Evolutionary conservation across 371 early-diverging fungal genomes (phyloP), one percentile per base, ranked within the genome.

Genomic region (Dinochytrium kinnereticum): DNA sequence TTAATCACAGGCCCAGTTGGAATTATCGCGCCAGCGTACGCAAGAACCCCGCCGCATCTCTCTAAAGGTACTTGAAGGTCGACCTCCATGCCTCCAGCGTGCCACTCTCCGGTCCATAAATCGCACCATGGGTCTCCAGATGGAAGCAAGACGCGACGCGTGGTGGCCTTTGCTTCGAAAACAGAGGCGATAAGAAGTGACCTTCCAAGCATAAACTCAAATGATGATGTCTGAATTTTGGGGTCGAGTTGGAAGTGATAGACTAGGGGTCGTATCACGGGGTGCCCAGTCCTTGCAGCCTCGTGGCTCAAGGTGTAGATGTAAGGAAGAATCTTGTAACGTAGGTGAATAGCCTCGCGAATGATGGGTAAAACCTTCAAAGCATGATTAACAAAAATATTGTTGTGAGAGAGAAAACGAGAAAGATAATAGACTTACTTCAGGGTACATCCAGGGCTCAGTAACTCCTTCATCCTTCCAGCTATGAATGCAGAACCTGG

Each of bases 401-500:
- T n/a, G n/a, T n/a, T n/a, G n/a, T 70, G 51, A 24, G 31, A 24
- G 3, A 64, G 64, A 33, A 17, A 31, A 53, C 38, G 5, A 28
- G n/a, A 30, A 7, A 70, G 34, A 64, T 33, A 13, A 24, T 73
- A 34, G 7, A 38, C 51, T 74, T 68, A 75, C 74, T 50, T 83
- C 70, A 30, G 76, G 74, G 53, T 73, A 77, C 86, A 88, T 90
- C 89, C 90, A 89, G 28, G 87, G 89, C 68, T 88, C 89, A 13
- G 90, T 90, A 0, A 88, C 74, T 15, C 81, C 82, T 68, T 90
- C 89, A 1, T 76, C 59, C 68, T 90, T 90, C 84, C 84, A 88
- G 1, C 89, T 88, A 73, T 90, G 89, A 39, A 90, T 86, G 57
- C 85, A 87, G 71, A 89, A 88, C 28, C 90, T 36, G 21, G 90